phyloP scores from a whole-genome alignment of 1,284 basidiomycete species.

The Paramarasmius palmivorus region DNA sequence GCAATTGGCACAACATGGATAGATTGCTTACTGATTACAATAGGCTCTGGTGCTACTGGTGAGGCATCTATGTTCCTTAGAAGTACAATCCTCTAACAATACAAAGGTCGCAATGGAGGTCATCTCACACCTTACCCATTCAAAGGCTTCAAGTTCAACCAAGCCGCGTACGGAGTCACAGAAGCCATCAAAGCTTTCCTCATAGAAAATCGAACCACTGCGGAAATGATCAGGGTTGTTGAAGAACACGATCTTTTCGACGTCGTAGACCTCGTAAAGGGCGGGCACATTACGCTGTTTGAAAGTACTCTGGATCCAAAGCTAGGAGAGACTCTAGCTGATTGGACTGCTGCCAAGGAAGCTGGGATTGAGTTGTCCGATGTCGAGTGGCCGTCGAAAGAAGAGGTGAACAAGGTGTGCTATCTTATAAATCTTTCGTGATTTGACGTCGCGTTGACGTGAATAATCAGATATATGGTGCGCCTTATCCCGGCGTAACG shows the following conservation, averaged over 20 bases:
- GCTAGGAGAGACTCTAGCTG: conserved; percentile 37
- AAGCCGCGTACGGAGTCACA: conserved; percentile 42
- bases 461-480: conserved; percentile 54
- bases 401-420: conserved; percentile 50
- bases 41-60: conserved; percentile 84
- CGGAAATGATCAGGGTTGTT: conserved; percentile 52
- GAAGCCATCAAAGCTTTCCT: conserved; percentile 56
- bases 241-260: conserved; percentile 40
- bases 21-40: neutral
- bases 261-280: conserved; percentile 63
- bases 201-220: conserved; percentile 60
- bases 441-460: neutral
- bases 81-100: neutral
- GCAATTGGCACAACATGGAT: conserved; percentile 2
- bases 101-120: conserved; percentile 73
- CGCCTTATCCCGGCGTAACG: conserved; percentile 51
- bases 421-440: neutral
- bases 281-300: conserved; percentile 55
- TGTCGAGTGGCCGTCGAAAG: conserved; percentile 47
- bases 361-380: conserved; percentile 51
- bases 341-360: conserved; percentile 53
- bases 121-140: conserved; percentile 65
- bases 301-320: conserved; percentile 38
- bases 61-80: conserved; percentile 7
- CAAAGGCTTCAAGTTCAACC: conserved; percentile 41